Evolutionary conservation across 768 basidiomycete species (phyloP), one percentile per base, ranked within the genome.

Genomic region (Wakefieldia striispora): DNA sequence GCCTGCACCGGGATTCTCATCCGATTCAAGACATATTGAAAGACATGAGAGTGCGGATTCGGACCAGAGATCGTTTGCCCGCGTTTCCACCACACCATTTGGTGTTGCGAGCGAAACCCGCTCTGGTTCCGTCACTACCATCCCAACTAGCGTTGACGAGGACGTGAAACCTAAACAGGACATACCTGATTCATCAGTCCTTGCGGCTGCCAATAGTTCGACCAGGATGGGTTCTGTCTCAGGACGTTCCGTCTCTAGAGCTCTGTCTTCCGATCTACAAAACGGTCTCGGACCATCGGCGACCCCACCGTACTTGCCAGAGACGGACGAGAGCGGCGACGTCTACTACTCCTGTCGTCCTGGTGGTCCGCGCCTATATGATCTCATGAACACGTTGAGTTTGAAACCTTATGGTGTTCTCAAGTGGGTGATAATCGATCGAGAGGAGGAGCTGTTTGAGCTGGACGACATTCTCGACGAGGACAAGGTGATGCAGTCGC

Each of bases 371-470:
- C 77, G 78, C 37, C 60, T 89, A 6, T 88, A 76, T 50, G 88
- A 91, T 59, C 68, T 87, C 6, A 60, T 91, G 36, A 75, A 75
- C 14, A 78, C 77, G 6, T 63, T 86, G 12, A 76, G 86, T 0
- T 62, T 85, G 58, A 78, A 83, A 23, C 70, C 67, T 4, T 90
- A 77, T 51, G 89, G 89, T 3, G 67, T 86, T 2, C 72, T 86
- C 37, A 75, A 76, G 3, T 91, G 88, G 88, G 72, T 76, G 34
- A 73, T 91, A 8, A 43, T 86, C 8, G 87, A 89, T 50, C 70
- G 79, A 35, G 88, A 91, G 59, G 89, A 89, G 42, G 88, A 90
- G 54, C 73, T 91, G 0, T 89, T 81, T 49, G 84, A 88, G 53
- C 69, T 77, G 39, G 83, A 87, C 51, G 82, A 89, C 58, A 71